Percentiles rank a stretch among this genome's conserved stretches.
Evolutionary conservation across 768 basidiomycete species (phyloP).

Genomic region (Symmetrospora coprosmae): DNA sequence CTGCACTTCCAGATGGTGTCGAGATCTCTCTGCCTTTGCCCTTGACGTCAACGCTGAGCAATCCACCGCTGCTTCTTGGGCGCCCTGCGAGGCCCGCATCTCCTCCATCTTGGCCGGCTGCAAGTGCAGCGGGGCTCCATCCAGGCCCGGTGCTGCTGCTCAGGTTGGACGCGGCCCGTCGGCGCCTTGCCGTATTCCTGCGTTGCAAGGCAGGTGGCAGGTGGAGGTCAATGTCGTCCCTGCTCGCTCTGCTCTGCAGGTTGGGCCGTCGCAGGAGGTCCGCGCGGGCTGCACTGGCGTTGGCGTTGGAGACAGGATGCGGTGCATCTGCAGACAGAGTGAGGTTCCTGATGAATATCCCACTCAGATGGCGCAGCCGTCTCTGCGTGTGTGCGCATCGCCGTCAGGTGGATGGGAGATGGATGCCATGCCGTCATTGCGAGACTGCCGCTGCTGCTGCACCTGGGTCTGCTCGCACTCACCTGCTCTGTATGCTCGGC

Average conservation of each 20-base stretch:
- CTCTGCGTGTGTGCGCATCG: too few relatives aligned
- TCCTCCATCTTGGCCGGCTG: background rate
- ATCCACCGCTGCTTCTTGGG: background rate
- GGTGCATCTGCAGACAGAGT: background rate
- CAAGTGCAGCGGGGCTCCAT: background rate
- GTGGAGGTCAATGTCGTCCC: constrained; percentile 17
- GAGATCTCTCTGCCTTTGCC: constrained; percentile 9
- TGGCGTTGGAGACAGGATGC: too few relatives aligned
- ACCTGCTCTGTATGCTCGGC: too few relatives aligned
- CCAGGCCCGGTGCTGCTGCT: background rate
- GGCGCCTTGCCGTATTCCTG: background rate
- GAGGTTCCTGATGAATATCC: constrained; percentile 7
- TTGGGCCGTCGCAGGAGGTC: too few relatives aligned
- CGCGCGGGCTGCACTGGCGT: too few relatives aligned
- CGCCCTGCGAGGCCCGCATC: background rate
- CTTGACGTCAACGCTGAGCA: constrained; percentile 6
- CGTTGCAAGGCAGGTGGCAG: background rate
- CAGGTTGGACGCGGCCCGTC: background rate
- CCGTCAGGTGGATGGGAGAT: background rate
- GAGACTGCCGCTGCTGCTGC: too few relatives aligned
- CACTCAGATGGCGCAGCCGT: constrained; percentile 8
- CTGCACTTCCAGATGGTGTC: too few relatives aligned
- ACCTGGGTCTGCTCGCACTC: too few relatives aligned
- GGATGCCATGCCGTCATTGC: background rate
- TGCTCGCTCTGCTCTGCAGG: too few relatives aligned